Evolutionary conservation across 352 stramenopile genomes (phyloP).

Genomic region (Lagenidium giganteum): DNA sequence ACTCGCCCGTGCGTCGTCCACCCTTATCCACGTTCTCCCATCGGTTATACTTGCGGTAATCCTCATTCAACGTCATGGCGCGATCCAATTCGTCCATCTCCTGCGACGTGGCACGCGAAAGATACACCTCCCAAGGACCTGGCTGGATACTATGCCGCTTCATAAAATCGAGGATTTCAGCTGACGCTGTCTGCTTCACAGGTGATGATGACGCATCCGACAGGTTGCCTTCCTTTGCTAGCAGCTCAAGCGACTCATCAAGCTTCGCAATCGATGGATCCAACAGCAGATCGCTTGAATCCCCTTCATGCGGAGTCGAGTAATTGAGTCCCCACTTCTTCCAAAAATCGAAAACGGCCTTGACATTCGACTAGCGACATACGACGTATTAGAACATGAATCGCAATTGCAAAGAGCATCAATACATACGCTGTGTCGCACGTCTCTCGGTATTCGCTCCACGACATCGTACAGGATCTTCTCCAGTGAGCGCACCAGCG

Average conservation of each 20-base stretch:
- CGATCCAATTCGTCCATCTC: slow-evolving; percentile 72
- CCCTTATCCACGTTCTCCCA: slow-evolving; percentile 71
- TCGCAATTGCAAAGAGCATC: background rate
- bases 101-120: slow-evolving; percentile 51
- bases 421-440: slow-evolving; percentile 57
- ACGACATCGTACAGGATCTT: slow-evolving; percentile 56
- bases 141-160: slow-evolving; percentile 68
- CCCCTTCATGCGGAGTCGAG: slow-evolving; percentile 26
- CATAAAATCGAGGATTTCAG: slow-evolving; percentile 76
- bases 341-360: slow-evolving; percentile 78
- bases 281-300: slow-evolving; percentile 21
- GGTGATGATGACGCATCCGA: slow-evolving; percentile 70
- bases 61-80: slow-evolving; percentile 62
- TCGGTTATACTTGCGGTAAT: slow-evolving; percentile 75
- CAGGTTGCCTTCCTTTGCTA: slow-evolving; percentile 41
- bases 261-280: slow-evolving; percentile 46
- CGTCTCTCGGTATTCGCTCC: slow-evolving; percentile 57
- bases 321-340: slow-evolving; percentile 79
- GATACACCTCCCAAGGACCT: slow-evolving; percentile 77
- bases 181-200: slow-evolving; percentile 50
- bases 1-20: slow-evolving; percentile 56
- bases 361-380: slow-evolving; percentile 47
- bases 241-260: slow-evolving; percentile 57
- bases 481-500: slow-evolving; percentile 56
- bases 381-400: slow-evolving; percentile 1